phyloP scores from a whole-genome alignment of 2,329 filamentous ascomycete species.

The Pyrenochaeta sp. region DNA sequence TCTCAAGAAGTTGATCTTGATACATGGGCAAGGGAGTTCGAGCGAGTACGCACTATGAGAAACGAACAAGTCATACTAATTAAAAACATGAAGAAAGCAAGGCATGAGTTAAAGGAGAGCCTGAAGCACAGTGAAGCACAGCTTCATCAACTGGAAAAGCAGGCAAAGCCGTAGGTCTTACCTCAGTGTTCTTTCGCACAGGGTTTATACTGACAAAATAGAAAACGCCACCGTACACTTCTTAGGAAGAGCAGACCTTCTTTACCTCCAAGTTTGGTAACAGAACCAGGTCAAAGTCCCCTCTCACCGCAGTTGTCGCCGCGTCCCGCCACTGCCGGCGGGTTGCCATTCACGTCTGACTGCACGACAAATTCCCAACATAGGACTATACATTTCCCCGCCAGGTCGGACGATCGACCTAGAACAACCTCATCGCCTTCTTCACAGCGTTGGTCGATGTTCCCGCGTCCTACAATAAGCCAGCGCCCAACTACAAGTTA shows the following conservation, averaged over 20 bases:
- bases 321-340: slow-evolving; percentile 8
- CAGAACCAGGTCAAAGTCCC: background rate
- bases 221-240: slow-evolving; percentile 14
- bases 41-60: slow-evolving; percentile 44
- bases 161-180: slow-evolving; percentile 25
- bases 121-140: slow-evolving; percentile 44
- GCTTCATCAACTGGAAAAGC: slow-evolving; percentile 42
- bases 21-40: slow-evolving; percentile 44
- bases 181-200: background rate
- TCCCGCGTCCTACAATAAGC: slow-evolving; percentile 13
- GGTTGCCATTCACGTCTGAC: slow-evolving; percentile 1
- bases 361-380: background rate
- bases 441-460: slow-evolving; percentile 7
- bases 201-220: slow-evolving; percentile 6
- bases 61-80: slow-evolving; percentile 44
- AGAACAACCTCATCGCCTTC: slow-evolving; percentile 2
- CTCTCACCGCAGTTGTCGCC: slow-evolving; percentile 7
- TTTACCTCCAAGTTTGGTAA: background rate
- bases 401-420: background rate
- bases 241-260: slow-evolving; percentile 19
- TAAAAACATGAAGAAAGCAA: slow-evolving; percentile 41
- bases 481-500: slow-evolving; percentile 25
- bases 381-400: background rate
- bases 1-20: slow-evolving; percentile 31
- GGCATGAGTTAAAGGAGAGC: slow-evolving; percentile 39